Percentiles rank a stretch among this genome's conserved stretches.
Evolutionary conservation across 768 basidiomycete genomes (phyloP).

Genomic region (Lentinula aciculospora): DNA sequence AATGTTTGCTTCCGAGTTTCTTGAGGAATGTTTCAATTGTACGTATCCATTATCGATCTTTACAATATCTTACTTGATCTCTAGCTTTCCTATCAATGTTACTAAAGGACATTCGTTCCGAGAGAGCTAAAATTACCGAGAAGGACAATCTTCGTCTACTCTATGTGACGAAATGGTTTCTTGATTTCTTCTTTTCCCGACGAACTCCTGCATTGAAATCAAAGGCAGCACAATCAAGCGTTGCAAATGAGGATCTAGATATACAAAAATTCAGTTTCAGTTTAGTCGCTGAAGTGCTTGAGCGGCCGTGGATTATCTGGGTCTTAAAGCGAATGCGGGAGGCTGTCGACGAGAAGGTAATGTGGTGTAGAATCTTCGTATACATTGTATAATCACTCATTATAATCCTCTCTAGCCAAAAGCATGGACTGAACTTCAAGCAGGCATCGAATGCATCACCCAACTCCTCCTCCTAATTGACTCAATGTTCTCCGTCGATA

Average conservation of each 20-base stretch:
- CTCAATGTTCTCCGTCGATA: slow-evolving; percentile 57
- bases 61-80: slow-evolving; percentile 7
- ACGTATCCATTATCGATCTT: slow-evolving; percentile 23
- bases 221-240: slow-evolving; percentile 37
- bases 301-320: slow-evolving; percentile 87
- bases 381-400: background rate
- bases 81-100: slow-evolving; percentile 85
- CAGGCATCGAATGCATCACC: slow-evolving; percentile 90
- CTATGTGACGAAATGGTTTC: slow-evolving; percentile 85
- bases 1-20: slow-evolving; percentile 63
- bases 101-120: slow-evolving; percentile 89
- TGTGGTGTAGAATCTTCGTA: slow-evolving; percentile 13
- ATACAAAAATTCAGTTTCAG: slow-evolving; percentile 55
- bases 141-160: slow-evolving; percentile 90
- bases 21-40: slow-evolving; percentile 85
- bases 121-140: slow-evolving; percentile 89
- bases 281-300: slow-evolving; percentile 78
- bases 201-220: slow-evolving; percentile 28
- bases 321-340: slow-evolving; percentile 84
- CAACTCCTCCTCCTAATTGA: slow-evolving; percentile 90
- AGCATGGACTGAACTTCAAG: slow-evolving; percentile 90
- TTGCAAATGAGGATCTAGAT: slow-evolving; percentile 26
- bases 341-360: slow-evolving; percentile 87
- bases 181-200: slow-evolving; percentile 79
- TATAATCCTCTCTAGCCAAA: slow-evolving; percentile 58